phyloP scores from a whole-genome alignment of 768 basidiomycete genomes.

The Mycena epipterygia region DNA sequence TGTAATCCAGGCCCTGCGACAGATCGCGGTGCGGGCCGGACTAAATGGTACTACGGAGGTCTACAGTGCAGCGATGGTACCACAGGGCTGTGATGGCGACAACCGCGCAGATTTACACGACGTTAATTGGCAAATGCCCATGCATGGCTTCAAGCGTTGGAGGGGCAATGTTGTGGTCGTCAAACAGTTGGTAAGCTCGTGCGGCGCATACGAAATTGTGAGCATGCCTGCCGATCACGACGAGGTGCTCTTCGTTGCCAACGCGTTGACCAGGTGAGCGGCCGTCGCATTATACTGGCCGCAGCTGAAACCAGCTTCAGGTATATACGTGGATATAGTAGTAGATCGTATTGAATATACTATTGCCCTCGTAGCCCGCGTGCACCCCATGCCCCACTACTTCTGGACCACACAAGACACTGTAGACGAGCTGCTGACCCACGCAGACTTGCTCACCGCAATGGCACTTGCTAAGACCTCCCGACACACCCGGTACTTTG shows the following conservation, averaged over 20 bases:
- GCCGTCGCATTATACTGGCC: too few species aligned
- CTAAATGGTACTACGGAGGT: background rate
- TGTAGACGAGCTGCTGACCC: background rate
- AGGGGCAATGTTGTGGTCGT: background rate
- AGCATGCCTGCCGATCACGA: background rate
- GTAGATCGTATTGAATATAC: too few species aligned
- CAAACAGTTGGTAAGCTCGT: background rate
- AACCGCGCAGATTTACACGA: background rate
- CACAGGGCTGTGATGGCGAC: background rate
- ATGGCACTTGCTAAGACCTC: background rate
- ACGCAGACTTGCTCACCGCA: background rate
- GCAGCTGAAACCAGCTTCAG: too few species aligned
- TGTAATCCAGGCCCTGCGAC: background rate
- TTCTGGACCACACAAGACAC: background rate
- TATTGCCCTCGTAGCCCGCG: too few species aligned
- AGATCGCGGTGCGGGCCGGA: background rate
- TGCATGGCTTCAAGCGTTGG: background rate
- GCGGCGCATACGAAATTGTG: background rate
- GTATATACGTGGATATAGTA: too few species aligned
- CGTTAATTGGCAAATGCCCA: background rate
- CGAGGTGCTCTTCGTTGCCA: background rate
- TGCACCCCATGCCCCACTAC: background rate
- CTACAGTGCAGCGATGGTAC: background rate
- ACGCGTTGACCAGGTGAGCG: background rate
- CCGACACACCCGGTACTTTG: background rate